phyloP scores from a whole-genome alignment of 2,329 filamentous ascomycete species.

The Aspergillus felis region DNA sequence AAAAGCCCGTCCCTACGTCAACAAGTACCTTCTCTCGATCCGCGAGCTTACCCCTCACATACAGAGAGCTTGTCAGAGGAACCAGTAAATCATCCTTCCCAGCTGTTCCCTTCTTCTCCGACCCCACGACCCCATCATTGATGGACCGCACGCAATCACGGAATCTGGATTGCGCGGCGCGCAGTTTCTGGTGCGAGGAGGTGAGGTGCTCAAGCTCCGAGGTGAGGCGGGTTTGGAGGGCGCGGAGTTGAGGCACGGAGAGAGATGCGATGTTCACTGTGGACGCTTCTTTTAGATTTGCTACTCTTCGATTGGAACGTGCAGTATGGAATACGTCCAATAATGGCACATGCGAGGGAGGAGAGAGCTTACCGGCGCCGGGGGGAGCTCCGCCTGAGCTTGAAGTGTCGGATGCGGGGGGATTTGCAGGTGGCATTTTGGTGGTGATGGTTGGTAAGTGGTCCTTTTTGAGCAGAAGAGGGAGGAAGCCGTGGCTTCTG shows the following conservation, averaged over 20 bases:
- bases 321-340: not conserved
- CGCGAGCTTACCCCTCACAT: slow-evolving; percentile 78
- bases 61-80: slow-evolving; percentile 91
- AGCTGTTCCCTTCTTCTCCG: slow-evolving; percentile 30
- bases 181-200: slow-evolving; percentile 81
- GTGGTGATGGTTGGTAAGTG: not conserved
- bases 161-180: slow-evolving; percentile 87
- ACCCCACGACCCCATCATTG: slow-evolving; percentile 50
- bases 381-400: slow-evolving; percentile 24
- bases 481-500: not conserved
- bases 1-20: slow-evolving; percentile 90
- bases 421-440: slow-evolving; percentile 24
- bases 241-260: slow-evolving; percentile 76
- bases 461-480: not conserved
- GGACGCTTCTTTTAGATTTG: not conserved
- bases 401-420: slow-evolving; percentile 25
- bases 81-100: slow-evolving; percentile 64
- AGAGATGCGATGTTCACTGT: slow-evolving; percentile 69
- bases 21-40: slow-evolving; percentile 76
- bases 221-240: slow-evolving; percentile 94
- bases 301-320: not conserved
- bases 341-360: not conserved
- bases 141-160: slow-evolving; percentile 82
- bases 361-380: slow-evolving; percentile 19
- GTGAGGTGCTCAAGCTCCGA: slow-evolving; percentile 94